Evolutionary conservation across 1,139 yeast genomes (phyloP), one percentile per base, ranked within the genome.

Genomic region (Taiozyma sp.): DNA sequence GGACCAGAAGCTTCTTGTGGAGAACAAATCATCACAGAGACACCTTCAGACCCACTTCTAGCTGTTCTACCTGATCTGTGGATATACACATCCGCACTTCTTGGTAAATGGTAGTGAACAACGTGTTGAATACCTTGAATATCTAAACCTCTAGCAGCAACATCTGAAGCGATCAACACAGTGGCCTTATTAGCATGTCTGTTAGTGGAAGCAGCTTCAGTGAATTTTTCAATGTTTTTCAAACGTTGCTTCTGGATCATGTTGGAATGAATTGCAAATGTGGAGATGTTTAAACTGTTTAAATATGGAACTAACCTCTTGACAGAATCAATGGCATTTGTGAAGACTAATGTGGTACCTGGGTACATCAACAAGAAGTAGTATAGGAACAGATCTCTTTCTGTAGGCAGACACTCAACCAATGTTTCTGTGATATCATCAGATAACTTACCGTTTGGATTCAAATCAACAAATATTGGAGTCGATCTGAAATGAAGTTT

Each of bases 31-130:
- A 91, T 83, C 41, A 95, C 85, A 2, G 97, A 86, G 22, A 93
- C 96, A 74, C 99, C 99, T 65, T 89, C 95, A 50, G 79, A 80
- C 0, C 95, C 93, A 2, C 96, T 97, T 75, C 99, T 87, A 0
- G 96, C 99, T 23, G 99, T 95, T 78, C 99, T 84, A 56, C 99
- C 99, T 2, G 97, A 89, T 68, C 99, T 80, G 70, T 93, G 99
- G 57, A 93, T 85, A 65, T 93, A 93, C 51, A 91, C 83, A 66
- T 95, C 99, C 0, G 98, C 98, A 10, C 96, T 79, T 57, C 98
- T 78, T 12, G 99, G 99, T 56, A 95, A 75, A 70, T 93, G 98
- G 65, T 93, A 93, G 67, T 93, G 99, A 14, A 93, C 90, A 43
- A 95, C 99, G 67, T 93, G 99, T 63, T 91, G 87, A 50, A 95